Base-by-base conservation (phyloP, 192 early-diverging fungal species). In the Endogone sp. region DNA sequence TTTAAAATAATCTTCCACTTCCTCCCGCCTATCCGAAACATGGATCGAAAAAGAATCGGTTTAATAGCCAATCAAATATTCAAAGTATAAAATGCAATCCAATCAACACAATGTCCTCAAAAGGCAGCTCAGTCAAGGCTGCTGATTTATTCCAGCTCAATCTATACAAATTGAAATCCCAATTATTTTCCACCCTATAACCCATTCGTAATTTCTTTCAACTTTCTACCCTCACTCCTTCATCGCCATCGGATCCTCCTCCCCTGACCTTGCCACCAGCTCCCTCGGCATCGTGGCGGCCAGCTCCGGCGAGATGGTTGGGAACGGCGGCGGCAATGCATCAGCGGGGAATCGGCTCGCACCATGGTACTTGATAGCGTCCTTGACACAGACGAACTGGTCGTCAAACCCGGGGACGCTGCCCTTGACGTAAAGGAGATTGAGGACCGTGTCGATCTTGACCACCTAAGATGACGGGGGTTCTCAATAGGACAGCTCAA, bases 341-440 rank as follows among this genome's bases (percentile, higher is more conserved):
- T 89, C 87, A 4, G 79, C 78, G 16, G 90, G 90, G 68, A 90
- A 91, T 71, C 84, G 73, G 61, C 82, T 82, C 56, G 82, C 79
- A 26, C 84, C 84, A 31, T 82, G 76, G 68, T 92, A 88, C 73
- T 89, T 91, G 73, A 95, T 81, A 22, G 95, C 91, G 83, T 99
- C 97, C 66, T 83, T 85, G 11, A 99, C 84, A 77, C 88, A 86
- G 32, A 99, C 89, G 76, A 85, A 94, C 74, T 90, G 88, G 63
- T 92, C 88, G 68, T 94, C 92, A 24, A 85, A 84, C 8, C 97
- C 97, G 16, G 97, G 95, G 2, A 97, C 90, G 28, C 85, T 82
- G 25, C 97, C 97, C 79, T 95, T 95, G 65, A 99, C 90, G 82
- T 94, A 99, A 62, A 99, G 78, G 23, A 96, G 78, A 80, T 96